Conservation (phyloP, 192 early-diverging fungal species). For the Phycomyces nitens region DNA sequence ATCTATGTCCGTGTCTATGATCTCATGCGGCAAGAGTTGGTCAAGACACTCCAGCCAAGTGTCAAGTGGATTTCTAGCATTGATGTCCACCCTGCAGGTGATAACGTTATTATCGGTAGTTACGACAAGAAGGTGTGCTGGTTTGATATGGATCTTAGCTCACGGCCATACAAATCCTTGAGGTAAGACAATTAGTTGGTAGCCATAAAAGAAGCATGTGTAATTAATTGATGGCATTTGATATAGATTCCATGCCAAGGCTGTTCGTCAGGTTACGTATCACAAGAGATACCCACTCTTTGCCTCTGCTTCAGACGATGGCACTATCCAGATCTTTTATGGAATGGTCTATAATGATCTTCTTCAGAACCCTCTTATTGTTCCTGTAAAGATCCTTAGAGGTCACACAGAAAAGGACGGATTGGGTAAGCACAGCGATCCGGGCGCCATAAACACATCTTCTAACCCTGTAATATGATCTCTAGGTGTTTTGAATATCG, state of each 20-base stretch:
- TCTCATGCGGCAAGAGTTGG: constrained; percentile 79
- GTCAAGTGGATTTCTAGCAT: constrained; percentile 95
- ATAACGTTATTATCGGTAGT: constrained; percentile 93
- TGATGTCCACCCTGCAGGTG: constrained; percentile 91
- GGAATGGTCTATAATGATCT: constrained; percentile 97
- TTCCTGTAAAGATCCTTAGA: constrained; percentile 93
- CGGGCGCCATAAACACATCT: background rate
- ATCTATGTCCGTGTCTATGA: constrained; percentile 92
- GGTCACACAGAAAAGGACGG: constrained; percentile 68
- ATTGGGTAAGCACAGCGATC: constrained; percentile 48
- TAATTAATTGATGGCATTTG: no score
- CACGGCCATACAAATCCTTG: constrained; percentile 91
- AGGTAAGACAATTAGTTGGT: constrained; percentile 52
- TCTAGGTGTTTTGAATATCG: constrained; percentile 35
- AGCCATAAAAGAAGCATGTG: no score
- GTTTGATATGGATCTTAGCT: constrained; percentile 95
- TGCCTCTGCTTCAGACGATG: constrained; percentile 90
- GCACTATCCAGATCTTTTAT: constrained; percentile 93
- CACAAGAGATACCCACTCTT: constrained; percentile 91
- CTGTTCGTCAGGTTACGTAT: constrained; percentile 84
- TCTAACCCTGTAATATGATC: background rate
- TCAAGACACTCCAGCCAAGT: constrained; percentile 80
- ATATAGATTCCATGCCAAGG: constrained; percentile 77
- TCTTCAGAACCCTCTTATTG: constrained; percentile 95
- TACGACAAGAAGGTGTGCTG: constrained; percentile 95